A percentile compares a stretch with the other conserved stretches of the same genome.
Conservation (phyloP, 495 filamentous ascomycete genomes). For the Aspergillus diversus region DNA sequence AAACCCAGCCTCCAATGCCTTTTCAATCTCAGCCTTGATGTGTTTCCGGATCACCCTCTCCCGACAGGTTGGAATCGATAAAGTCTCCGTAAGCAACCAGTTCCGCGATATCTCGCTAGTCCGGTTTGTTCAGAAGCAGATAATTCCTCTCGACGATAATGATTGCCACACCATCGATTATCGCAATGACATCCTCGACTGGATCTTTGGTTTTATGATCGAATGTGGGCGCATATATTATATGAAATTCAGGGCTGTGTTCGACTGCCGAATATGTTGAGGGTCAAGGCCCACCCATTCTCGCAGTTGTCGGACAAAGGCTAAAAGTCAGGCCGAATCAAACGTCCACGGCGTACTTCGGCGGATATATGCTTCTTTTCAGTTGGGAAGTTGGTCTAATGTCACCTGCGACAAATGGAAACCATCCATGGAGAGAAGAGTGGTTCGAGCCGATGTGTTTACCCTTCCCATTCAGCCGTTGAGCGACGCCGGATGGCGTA, state of each 20-base stretch:
- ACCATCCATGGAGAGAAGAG: constrained; percentile 46
- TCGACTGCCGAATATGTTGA: not conserved
- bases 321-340: constrained; percentile 35
- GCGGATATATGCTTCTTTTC: constrained; percentile 39
- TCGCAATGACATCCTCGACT: constrained; percentile 36
- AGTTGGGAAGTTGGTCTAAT: constrained; percentile 42
- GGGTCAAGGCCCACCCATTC: constrained; percentile 12
- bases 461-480: constrained; percentile 31
- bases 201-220: constrained; percentile 47
- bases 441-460: constrained; percentile 23
- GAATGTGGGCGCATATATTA: constrained; percentile 30
- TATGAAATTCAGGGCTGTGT: constrained; percentile 8
- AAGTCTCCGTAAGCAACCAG: constrained; percentile 41
- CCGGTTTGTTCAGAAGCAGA: constrained; percentile 37
- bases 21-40: constrained; percentile 44
- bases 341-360: constrained; percentile 51
- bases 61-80: constrained; percentile 38
- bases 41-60: constrained; percentile 42
- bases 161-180: constrained; percentile 36
- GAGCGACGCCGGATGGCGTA: constrained; percentile 39
- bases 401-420: constrained; percentile 43
- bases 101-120: constrained; percentile 31
- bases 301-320: constrained; percentile 26
- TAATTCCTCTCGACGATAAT: constrained; percentile 47
- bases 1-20: constrained; percentile 42